A percentile compares a stretch with the other conserved stretches of the same genome.
Evolutionary conservation across 2,329 filamentous ascomycete genomes (phyloP).

Genomic region (Penicillium corylophilum): DNA sequence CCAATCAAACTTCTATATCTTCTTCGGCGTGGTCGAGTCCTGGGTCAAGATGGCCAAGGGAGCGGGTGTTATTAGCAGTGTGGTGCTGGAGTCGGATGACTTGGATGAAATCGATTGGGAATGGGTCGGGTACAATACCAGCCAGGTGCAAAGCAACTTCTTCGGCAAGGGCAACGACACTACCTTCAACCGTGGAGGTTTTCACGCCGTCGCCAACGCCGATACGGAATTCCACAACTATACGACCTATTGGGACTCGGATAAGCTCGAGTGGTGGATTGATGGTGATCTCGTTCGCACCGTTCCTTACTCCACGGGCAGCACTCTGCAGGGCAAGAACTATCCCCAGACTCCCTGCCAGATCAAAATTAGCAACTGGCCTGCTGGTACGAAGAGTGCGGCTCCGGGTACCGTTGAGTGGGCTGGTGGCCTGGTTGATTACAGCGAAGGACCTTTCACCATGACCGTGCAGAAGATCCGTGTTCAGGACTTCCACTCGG

Average conservation of each 20-base stretch:
- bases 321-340: constrained; percentile 48
- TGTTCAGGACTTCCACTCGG: constrained; percentile 59
- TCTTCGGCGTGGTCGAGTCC: constrained; percentile 78
- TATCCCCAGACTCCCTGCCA: constrained; percentile 75
- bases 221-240: constrained; percentile 50
- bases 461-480: constrained; percentile 69
- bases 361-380: constrained; percentile 68
- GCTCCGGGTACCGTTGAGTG: constrained; percentile 57
- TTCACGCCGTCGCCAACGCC: constrained; percentile 66
- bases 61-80: constrained; percentile 72
- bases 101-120: constrained; percentile 82
- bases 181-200: constrained; percentile 77
- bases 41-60: constrained; percentile 74
- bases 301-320: constrained; percentile 58
- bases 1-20: constrained; percentile 77
- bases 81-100: constrained; percentile 80
- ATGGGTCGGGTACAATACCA: constrained; percentile 42
- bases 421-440: constrained; percentile 70
- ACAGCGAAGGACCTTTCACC: constrained; percentile 63
- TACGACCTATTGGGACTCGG: constrained; percentile 64
- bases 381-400: constrained; percentile 54
- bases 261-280: constrained; percentile 65
- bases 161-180: constrained; percentile 84
- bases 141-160: constrained; percentile 75
- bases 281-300: constrained; percentile 62